Evolutionary conservation across 2,329 filamentous ascomycete genomes (phyloP).

Genomic region (Monilinia fructigena): DNA sequence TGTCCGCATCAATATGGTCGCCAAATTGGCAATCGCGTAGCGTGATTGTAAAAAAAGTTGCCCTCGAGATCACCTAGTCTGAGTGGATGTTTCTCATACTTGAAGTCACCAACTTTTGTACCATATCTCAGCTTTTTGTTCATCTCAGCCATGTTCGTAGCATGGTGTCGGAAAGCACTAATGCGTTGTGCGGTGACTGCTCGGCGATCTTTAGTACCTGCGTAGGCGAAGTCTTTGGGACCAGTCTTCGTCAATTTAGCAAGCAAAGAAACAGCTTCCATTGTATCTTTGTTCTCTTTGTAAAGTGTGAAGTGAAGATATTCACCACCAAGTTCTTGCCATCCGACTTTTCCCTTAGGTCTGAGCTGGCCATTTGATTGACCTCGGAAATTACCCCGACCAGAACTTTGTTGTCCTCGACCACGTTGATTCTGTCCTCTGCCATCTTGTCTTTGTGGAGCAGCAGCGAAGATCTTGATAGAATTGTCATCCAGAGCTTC

Average conservation of each 20-base stretch:
- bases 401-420: constrained; percentile 26
- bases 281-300: constrained; percentile 69
- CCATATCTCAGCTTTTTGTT: constrained; percentile 56
- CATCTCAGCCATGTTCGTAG: constrained; percentile 63
- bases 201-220: constrained; percentile 70
- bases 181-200: constrained; percentile 68
- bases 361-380: constrained; percentile 31
- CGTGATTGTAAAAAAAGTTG: constrained; percentile 93
- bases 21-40: constrained; percentile 76
- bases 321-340: constrained; percentile 66
- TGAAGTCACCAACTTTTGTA: constrained; percentile 75
- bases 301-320: constrained; percentile 73
- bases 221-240: constrained; percentile 62
- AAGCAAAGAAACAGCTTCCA: constrained; percentile 63
- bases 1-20: constrained; percentile 46
- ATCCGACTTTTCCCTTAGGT: constrained; percentile 49
- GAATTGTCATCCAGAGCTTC: constrained; percentile 56
- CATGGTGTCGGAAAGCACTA: constrained; percentile 58
- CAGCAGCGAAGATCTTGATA: constrained; percentile 56
- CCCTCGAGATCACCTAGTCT: constrained; percentile 81
- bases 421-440: constrained; percentile 16
- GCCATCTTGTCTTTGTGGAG: constrained; percentile 31
- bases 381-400: constrained; percentile 22
- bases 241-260: constrained; percentile 58
- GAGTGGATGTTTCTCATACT: constrained; percentile 68